phyloP scores from a whole-genome alignment of 2,329 filamentous ascomycete genomes.

The Diaporthe australafricana region DNA sequence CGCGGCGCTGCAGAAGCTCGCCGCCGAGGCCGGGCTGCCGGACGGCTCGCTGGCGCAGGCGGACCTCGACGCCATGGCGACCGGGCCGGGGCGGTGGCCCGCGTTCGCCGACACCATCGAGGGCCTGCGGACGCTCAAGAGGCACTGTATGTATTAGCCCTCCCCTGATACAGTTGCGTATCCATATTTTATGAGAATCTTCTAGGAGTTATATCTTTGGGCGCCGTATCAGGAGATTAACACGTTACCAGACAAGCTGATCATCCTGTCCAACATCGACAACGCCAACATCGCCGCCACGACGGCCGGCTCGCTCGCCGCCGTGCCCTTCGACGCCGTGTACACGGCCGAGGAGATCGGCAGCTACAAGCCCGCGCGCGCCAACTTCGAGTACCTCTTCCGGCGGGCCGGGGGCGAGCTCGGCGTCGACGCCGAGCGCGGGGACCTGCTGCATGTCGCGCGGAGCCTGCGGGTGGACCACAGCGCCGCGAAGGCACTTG shows the following conservation, averaged over 20 bases:
- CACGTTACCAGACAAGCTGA: conserved; percentile 58
- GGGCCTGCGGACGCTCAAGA: conserved; percentile 61
- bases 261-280: conserved; percentile 72
- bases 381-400: conserved; percentile 76
- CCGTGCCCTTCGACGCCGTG: conserved; percentile 68
- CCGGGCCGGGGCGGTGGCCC: conserved; percentile 63
- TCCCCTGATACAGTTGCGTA: conserved; percentile 40
- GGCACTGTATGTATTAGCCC: conserved; percentile 53
- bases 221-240: too few species aligned
- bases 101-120: conserved; percentile 68
- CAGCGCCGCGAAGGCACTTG: conserved; percentile 70
- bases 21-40: conserved; percentile 54
- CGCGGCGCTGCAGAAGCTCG: conserved; percentile 58
- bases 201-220: too few species aligned
- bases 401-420: conserved; percentile 62
- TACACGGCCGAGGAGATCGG: conserved; percentile 80
- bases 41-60: conserved; percentile 44
- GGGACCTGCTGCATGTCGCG: conserved; percentile 74
- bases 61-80: conserved; percentile 62
- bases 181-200: too few species aligned
- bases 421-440: conserved; percentile 60
- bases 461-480: conserved; percentile 77
- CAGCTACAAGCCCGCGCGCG: conserved; percentile 74
- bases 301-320: conserved; percentile 53
- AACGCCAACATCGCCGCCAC: conserved; percentile 51